phyloP scores from a whole-genome alignment of 169 alveolate genomes.

The Perkinsus chesapeaki region DNA sequence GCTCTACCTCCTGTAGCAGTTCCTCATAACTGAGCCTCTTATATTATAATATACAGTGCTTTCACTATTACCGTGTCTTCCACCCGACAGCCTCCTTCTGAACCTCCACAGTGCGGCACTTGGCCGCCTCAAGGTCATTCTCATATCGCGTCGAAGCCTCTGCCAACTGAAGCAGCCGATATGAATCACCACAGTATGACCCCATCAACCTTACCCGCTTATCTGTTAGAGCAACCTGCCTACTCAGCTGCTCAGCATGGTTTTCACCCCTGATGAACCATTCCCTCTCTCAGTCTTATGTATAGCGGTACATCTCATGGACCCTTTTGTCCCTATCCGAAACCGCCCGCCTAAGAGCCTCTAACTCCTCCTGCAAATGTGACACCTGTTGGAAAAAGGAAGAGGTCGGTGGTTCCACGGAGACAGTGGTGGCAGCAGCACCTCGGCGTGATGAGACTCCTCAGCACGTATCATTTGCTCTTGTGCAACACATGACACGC shows the following conservation, averaged over 20 bases:
- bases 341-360: neutral
- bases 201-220: neutral
- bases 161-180: neutral
- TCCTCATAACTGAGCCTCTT: neutral
- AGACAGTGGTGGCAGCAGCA: neutral
- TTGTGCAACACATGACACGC: neutral
- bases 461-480: neutral
- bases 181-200: neutral
- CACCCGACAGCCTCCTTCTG: neutral
- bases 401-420: neutral
- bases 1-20: neutral
- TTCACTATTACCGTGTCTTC: neutral
- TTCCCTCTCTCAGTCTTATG: neutral
- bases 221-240: neutral
- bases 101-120: neutral
- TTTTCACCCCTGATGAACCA: neutral
- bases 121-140: neutral
- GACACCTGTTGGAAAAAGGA: neutral
- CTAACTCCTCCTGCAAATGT: neutral
- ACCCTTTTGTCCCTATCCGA: neutral
- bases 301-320: neutral
- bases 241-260: neutral
- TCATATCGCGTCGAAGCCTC: neutral
- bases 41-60: neutral
- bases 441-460: neutral